Evolutionary conservation across 2,329 filamentous ascomycete species (phyloP).

Genomic region (Pseudovirgaria hyperparasitica): DNA sequence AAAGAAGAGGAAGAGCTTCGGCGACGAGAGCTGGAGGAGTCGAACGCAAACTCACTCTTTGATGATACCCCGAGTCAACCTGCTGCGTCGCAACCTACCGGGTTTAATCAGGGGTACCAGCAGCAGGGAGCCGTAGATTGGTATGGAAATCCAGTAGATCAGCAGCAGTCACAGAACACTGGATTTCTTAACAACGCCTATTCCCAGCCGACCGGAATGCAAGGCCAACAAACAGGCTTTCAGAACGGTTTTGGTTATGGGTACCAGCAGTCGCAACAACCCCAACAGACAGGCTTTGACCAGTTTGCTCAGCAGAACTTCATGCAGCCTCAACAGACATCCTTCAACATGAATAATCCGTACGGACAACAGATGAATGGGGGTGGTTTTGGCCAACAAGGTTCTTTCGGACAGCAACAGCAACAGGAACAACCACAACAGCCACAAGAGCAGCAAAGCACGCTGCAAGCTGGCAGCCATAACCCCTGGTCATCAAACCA

Average conservation of each 20-base stretch:
- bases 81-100: conserved; percentile 66
- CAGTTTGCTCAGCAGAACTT: conserved; percentile 28
- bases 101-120: conserved; percentile 94
- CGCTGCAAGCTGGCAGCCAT: conserved; percentile 69
- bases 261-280: conserved; percentile 40
- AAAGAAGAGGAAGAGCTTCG: conserved; percentile 86
- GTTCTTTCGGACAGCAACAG: too few relatives aligned
- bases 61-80: conserved; percentile 58
- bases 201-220: conserved; percentile 66
- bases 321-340: conserved; percentile 46
- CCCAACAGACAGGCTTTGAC: conserved; percentile 59
- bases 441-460: conserved; percentile 44
- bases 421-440: conserved; percentile 36
- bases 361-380: conserved; percentile 22
- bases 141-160: conserved; percentile 88
- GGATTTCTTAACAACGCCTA: conserved; percentile 57
- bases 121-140: conserved; percentile 94
- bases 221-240: conserved; percentile 48
- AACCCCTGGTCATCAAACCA: conserved; percentile 70
- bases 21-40: conserved; percentile 73
- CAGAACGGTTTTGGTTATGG: conserved; percentile 57
- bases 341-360: conserved; percentile 36
- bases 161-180: conserved; percentile 51
- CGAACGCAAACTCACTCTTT: conserved; percentile 77
- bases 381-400: conserved; percentile 18